Evolutionary conservation across 805 yeast species (phyloP), one percentile per base, ranked within the genome.

Genomic region (Saccharomyces paradoxus): DNA sequence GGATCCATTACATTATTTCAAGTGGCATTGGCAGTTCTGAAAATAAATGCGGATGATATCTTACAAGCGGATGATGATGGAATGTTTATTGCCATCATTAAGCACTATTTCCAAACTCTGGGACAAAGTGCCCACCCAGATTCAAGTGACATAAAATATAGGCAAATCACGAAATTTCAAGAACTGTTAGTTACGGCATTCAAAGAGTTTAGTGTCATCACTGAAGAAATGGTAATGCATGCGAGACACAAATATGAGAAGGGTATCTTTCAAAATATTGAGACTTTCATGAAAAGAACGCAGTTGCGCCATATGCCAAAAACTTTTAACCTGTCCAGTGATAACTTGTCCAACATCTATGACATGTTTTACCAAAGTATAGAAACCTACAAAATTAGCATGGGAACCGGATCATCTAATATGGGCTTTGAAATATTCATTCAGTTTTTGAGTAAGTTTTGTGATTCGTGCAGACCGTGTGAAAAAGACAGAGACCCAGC

Each of bases 1-100:
- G 99, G 99, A 0, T 84, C 96, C 2, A 84, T 83, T 60, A 86
- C 94, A 0, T 73, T 94, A 26, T 95, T 94, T 67, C 98, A 94
- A 71, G 91, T 94, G 7, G 96, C 96, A 0, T 74, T 94, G 56
- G 99, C 97, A 0, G 81, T 94, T n/a, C 71, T 94, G 50, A 82
- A 90, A 60, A 77, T 92, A 27, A 92, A 91, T 62, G 97, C 96
- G 1, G 97, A 90, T 60, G 86, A 81, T 56, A 74, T 94, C 7
- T 70, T 94, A 49, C 76, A 79, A 54, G 84, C 91, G 10, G 87
- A 82, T 59, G 99, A 94, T 72, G 98, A 94, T 67, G 98, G 98
- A 1, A 82, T 86, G 59, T 90, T 95, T 61, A 87, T 94, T 49
- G 86, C 89, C 4, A 81, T 92, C 31, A 77, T 94, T 57, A 94